These are phyloP conservation scores for Alternaria sp. DNA, from an alignment of 2,329 filamentous ascomycete genomes.

Conservation along the genomic window DNA sequence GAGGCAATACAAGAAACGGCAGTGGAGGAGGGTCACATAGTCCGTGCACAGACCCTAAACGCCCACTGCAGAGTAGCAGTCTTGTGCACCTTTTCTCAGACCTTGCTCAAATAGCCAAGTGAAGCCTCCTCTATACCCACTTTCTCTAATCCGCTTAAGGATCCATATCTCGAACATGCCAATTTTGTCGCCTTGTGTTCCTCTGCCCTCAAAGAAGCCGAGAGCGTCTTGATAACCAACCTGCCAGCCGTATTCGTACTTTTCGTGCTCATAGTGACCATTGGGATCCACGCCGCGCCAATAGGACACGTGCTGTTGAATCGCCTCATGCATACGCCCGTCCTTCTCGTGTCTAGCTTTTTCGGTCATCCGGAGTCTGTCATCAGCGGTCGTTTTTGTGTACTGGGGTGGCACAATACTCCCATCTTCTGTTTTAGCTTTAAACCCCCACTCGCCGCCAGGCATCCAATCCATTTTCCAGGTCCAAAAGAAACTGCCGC, in stretches of 20 bases:
- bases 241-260: slow-evolving; percentile 65
- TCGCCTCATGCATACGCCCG: slow-evolving; percentile 45
- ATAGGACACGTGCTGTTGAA: slow-evolving; percentile 58
- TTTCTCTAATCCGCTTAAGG: slow-evolving; percentile 63
- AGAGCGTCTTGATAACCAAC: slow-evolving; percentile 64
- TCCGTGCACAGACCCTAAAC: slow-evolving; percentile 19
- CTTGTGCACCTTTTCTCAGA: slow-evolving; percentile 55
- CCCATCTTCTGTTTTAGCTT: slow-evolving; percentile 58
- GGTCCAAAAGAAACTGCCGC: slow-evolving; percentile 68
- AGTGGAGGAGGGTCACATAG: neutral
- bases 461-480: slow-evolving; percentile 69
- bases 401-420: slow-evolving; percentile 52
- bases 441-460: slow-evolving; percentile 69
- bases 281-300: slow-evolving; percentile 59
- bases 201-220: slow-evolving; percentile 58
- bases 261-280: slow-evolving; percentile 60
- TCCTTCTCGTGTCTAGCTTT: slow-evolving; percentile 53
- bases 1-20: neutral
- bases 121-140: slow-evolving; percentile 56
- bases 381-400: slow-evolving; percentile 20
- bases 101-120: slow-evolving; percentile 64
- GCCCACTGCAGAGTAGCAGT: slow-evolving; percentile 45
- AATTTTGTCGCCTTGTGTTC: slow-evolving; percentile 58
- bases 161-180: slow-evolving; percentile 67
- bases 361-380: slow-evolving; percentile 41